Evolutionary conservation across 2,329 filamentous ascomycete genomes (phyloP), one percentile per base, ranked within the genome.

Genomic region (Colletotrichum karsti): DNA sequence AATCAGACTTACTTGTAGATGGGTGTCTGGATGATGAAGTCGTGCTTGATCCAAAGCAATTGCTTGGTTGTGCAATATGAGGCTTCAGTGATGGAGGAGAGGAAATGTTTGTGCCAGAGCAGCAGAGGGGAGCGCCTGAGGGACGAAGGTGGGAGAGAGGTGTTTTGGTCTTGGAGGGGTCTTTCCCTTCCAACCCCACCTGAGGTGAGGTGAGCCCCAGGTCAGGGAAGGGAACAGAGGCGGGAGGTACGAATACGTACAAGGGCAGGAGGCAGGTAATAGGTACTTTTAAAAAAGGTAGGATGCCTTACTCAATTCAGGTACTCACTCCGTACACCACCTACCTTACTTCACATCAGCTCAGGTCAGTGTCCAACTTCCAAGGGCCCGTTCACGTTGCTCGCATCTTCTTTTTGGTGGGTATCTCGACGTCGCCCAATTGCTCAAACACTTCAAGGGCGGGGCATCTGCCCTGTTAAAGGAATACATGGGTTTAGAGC

Each of bases 401-500:
- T 66, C 50, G 63, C 44, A 54, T 39, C 60, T 64, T 53, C 53
- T 48, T 58, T 64, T 65, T 68, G 65, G 65, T 62, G 65, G 63
- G 50, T 55, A 63, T 51, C 58, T 61, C 13, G 57, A 56, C 63
- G 15, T 26, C 51, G 22, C 37, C 63, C 63, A 67, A 63, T 63
- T 61, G 41, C 33, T 26, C 51, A 15, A 13, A 12, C 20, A 9
- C 42, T 37, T 44, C 37, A 41, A 26, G 39, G 59, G 51, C 59
- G 59, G 64, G 64, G 64, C 59, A 67, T 26, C 30, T 58, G 53
- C 60, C 64, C 65, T 68, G 60, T 65, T 68, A 68, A 30, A 68
- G 46, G 37, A 20, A 5, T 65, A 68, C 65, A 20, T 54, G 46
- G 33, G 10, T n/a, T 26, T 10, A 12, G 26, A 68, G 60, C 65